These are phyloP conservation scores for Tolypocladium tropicale DNA, from an alignment of 2,329 filamentous ascomycete genomes.

Conservation along the genomic window DNA sequence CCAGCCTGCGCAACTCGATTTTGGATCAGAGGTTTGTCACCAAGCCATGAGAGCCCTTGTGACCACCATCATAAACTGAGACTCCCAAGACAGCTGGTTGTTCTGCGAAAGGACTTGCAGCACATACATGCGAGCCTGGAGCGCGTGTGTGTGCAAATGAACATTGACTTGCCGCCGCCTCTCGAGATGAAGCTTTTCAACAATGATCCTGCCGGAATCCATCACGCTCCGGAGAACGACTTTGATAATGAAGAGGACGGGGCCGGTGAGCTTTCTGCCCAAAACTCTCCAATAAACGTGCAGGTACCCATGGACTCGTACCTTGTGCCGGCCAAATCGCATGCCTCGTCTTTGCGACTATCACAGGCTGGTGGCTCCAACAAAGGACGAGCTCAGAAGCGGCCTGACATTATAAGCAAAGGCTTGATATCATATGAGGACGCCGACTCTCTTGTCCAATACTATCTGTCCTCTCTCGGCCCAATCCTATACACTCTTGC, in stretches of 20 bases:
- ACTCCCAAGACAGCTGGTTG: background rate
- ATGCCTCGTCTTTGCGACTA: background rate
- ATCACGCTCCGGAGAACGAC: background rate
- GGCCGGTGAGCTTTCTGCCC: background rate
- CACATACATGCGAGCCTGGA: conserved; percentile 1
- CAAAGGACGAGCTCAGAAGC: background rate
- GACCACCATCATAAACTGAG: background rate
- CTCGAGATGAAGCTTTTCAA: conserved; percentile 5
- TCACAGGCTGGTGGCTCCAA: background rate
- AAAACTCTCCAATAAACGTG: background rate
- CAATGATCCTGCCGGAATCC: conserved; percentile 5
- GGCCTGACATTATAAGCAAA: background rate
- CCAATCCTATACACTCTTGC: background rate
- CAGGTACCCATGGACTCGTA: background rate
- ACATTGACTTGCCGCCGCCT: background rate
- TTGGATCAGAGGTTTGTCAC: conserved; percentile 2
- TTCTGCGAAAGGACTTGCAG: conserved; percentile 1
- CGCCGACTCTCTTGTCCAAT: background rate
- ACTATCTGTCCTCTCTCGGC: background rate
- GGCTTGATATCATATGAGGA: background rate
- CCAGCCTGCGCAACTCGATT: conserved; percentile 2
- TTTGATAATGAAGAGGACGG: background rate
- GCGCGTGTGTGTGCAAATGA: background rate
- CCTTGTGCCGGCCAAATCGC: background rate
- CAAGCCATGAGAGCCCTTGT: background rate